phyloP scores from a whole-genome alignment of 2,329 filamentous ascomycete genomes.

The Teratosphaeria nubilosa region DNA sequence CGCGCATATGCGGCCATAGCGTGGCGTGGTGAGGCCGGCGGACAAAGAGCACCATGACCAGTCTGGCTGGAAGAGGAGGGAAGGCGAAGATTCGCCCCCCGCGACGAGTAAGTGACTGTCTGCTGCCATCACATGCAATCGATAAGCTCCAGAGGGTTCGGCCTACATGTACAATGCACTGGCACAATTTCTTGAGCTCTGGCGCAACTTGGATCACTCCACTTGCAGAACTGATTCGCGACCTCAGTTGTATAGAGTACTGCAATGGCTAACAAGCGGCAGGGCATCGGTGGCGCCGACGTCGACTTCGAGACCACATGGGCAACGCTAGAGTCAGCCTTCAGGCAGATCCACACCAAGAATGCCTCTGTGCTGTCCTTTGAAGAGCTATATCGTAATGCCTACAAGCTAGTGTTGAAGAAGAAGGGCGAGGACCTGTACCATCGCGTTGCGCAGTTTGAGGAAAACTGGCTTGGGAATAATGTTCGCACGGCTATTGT shows the following conservation, averaged over 20 bases:
- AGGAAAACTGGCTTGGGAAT: constrained; percentile 67
- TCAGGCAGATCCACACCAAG: constrained; percentile 82
- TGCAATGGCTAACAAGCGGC: constrained; percentile 3
- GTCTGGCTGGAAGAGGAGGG: constrained; percentile 43
- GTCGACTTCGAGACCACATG: constrained; percentile 82
- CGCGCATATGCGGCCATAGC: not conserved
- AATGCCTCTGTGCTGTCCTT: constrained; percentile 86
- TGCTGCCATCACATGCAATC: constrained; percentile 12
- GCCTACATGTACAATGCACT: too few relatives aligned
- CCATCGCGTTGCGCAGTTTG: constrained; percentile 66
- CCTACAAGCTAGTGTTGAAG: constrained; percentile 86
- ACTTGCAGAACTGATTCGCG: not conserved
- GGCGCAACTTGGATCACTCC: not conserved
- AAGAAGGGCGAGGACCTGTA: constrained; percentile 80
- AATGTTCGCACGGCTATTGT: constrained; percentile 64
- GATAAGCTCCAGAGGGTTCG: not conserved
- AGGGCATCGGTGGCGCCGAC: constrained; percentile 49
- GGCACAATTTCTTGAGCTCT: not conserved
- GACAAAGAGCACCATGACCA: constrained; percentile 12
- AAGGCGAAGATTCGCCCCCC: constrained; percentile 57
- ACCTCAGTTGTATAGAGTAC: not conserved
- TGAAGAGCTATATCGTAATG: constrained; percentile 86
- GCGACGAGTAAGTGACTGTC: constrained; percentile 47
- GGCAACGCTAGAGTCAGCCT: constrained; percentile 63
- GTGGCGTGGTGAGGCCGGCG: not conserved